Evolutionary conservation across 306 rosid species (phyloP).

Genomic region (Cotoneaster glaucophyllus): DNA sequence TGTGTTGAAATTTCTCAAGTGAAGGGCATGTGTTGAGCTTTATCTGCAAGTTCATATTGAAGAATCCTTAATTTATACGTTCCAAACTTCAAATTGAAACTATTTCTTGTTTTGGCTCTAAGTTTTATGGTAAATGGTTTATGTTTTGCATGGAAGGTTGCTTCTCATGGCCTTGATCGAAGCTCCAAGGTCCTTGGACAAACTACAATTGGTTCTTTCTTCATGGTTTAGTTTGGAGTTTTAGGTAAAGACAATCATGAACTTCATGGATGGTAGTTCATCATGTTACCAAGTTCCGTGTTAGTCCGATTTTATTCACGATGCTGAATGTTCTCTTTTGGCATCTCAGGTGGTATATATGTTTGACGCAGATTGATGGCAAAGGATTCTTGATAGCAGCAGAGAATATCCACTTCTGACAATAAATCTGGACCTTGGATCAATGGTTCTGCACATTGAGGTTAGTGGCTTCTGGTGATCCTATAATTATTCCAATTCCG

Average conservation of each 20-base stretch:
- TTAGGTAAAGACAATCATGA: conserved; percentile 10
- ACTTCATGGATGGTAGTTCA: background rate
- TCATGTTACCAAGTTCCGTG: background rate
- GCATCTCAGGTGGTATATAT: background rate
- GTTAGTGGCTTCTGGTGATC: background rate
- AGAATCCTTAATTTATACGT: background rate
- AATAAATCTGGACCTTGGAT: background rate
- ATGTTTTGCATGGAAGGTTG: conserved; percentile 49
- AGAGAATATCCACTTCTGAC: background rate
- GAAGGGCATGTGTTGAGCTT: background rate
- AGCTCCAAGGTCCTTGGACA: conserved; percentile 94
- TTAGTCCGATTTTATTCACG: background rate
- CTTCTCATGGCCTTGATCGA: conserved; percentile 96
- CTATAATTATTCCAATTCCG: background rate
- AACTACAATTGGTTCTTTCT: conserved; percentile 83
- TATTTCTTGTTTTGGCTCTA: background rate
- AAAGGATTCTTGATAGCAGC: background rate
- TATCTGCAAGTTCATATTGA: background rate
- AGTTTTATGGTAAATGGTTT: background rate
- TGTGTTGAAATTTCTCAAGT: background rate
- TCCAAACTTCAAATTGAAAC: background rate
- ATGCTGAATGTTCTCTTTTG: background rate
- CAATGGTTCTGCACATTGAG: background rate
- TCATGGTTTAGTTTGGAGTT: conserved; percentile 56
- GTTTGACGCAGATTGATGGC: background rate